Conservation (phyloP, 1,139 yeast species). For the Arxiozyma slooffiae region DNA sequence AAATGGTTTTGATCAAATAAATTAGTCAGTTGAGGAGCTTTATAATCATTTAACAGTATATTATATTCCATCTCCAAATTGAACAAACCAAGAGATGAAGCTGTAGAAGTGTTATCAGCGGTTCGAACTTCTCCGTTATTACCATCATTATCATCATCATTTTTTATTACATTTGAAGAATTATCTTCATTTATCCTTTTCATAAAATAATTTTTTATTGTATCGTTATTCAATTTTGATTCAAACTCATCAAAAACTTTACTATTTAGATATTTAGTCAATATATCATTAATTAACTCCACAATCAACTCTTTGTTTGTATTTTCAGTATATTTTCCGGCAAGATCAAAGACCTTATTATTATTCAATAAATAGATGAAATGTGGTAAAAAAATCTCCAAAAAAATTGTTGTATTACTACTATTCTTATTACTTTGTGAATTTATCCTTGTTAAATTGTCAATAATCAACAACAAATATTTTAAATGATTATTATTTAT, state of each 20-base stretch:
- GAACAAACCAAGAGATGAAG: slow-evolving; percentile 3
- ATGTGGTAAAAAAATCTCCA: slow-evolving; percentile 14
- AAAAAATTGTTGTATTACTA: slow-evolving; percentile 12
- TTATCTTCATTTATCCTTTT: background rate
- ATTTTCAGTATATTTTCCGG: background rate
- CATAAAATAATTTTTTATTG: background rate
- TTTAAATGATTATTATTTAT: slow-evolving; percentile 1
- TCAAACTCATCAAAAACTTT: slow-evolving; percentile 2
- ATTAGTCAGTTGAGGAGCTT: slow-evolving; percentile 10
- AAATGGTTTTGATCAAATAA: slow-evolving; percentile 3
- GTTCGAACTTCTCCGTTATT: background rate
- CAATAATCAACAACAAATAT: slow-evolving; percentile 7
- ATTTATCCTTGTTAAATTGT: slow-evolving; percentile 10
- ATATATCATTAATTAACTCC: slow-evolving; percentile 17
- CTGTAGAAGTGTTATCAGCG: background rate
- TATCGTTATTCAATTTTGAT: slow-evolving; percentile 4
- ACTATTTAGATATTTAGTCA: slow-evolving; percentile 11
- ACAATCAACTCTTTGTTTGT: slow-evolving; percentile 4
- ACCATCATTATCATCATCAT: background rate
- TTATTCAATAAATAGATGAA: slow-evolving; percentile 8
- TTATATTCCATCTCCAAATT: slow-evolving; percentile 11
- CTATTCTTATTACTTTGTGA: slow-evolving; percentile 11
- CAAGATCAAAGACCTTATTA: background rate
- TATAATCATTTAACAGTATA: slow-evolving; percentile 9
- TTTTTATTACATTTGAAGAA: background rate